Base-by-base conservation (phyloP, 768 basidiomycete species). In the Myochromella boudieri region DNA sequence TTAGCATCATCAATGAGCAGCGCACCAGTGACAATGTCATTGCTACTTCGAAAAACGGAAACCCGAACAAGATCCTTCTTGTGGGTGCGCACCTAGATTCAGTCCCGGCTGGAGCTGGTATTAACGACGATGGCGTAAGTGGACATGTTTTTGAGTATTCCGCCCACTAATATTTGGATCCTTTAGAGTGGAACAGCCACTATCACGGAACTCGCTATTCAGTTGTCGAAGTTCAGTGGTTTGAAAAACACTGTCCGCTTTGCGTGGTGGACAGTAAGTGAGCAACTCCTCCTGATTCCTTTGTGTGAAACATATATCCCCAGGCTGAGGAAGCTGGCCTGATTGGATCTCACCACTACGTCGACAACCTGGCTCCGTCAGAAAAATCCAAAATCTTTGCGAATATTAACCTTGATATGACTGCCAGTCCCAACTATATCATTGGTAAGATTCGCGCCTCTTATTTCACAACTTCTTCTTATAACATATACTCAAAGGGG, bases 371-470 rank as follows among this genome's bases (percentile, higher is more conserved):
- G 12, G 34, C 63, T 24, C 51, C 49, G 4, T 53, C 46, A 4
- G 61, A 65, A 38, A 53, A 54, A 7, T 38, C 53, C 11, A 64
- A 64, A 41, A 61, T 65, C 21, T 63, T 62, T n/a, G 59, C 65
- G 15, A 64, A 67, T 49, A 63, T 65, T 53, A 65, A 67, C 56
- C 61, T 67, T 44, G 66, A 67, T 48, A 67, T 67, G 66, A 59
- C 63, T 25, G 66, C 66, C n/a, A 64, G 64, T 9, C 60, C 64
- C 31, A 67, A 67, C 45, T 60, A 53, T 26, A 49, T 53, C 21
- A 49, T 49, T n/a, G 47, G 46, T 44, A 14, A 40, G 44, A 18
- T 12, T 6, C 15, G 22, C 37, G 12, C 31, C 10, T 10, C 14
- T 20, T 41, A 25, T 14, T 27, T 15, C 8, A 14, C 20, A 25